Conservation (phyloP, 2,329 filamentous ascomycete species). For the Xylaria sp. region DNA sequence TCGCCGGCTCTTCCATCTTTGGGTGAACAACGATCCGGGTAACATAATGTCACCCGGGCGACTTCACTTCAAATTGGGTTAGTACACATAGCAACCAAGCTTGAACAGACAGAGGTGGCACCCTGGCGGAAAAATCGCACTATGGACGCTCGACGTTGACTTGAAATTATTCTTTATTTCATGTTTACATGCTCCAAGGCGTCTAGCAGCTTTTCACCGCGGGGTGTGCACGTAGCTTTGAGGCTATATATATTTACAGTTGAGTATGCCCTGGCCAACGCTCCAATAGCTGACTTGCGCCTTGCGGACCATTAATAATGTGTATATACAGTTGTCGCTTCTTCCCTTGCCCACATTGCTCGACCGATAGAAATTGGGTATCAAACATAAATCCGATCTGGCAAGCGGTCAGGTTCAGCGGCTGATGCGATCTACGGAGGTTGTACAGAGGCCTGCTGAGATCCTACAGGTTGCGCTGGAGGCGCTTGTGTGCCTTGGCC, state of each 20-base stretch:
- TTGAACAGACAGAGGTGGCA: background rate
- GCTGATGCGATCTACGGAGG: conserved; percentile 21
- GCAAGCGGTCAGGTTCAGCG: conserved; percentile 18
- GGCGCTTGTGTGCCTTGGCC: conserved; percentile 33
- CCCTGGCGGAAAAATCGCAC: background rate
- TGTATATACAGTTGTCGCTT: conserved; percentile 45
- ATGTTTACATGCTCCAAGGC: conserved; percentile 31
- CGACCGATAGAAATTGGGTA: conserved; percentile 34
- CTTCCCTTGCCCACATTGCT: conserved; percentile 22
- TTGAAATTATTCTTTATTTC: conserved; percentile 36
- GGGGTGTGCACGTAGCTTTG: conserved; percentile 44
- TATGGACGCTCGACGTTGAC: background rate
- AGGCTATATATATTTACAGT: conserved; percentile 45
- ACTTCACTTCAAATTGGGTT: background rate
- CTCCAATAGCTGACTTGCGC: conserved; percentile 25
- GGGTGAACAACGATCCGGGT: background rate
- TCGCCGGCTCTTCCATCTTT: background rate
- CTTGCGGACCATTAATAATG: conserved; percentile 36
- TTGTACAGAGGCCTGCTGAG: conserved; percentile 28
- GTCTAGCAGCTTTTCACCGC: conserved; percentile 19
- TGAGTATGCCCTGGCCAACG: conserved; percentile 28
- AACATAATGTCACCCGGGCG: background rate
- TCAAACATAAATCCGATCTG: conserved; percentile 35
- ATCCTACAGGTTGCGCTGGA: conserved; percentile 21
- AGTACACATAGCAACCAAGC: background rate